Base-by-base conservation (phyloP, 208 protist species). In the Acanthamoeba rhysodes region DNA sequence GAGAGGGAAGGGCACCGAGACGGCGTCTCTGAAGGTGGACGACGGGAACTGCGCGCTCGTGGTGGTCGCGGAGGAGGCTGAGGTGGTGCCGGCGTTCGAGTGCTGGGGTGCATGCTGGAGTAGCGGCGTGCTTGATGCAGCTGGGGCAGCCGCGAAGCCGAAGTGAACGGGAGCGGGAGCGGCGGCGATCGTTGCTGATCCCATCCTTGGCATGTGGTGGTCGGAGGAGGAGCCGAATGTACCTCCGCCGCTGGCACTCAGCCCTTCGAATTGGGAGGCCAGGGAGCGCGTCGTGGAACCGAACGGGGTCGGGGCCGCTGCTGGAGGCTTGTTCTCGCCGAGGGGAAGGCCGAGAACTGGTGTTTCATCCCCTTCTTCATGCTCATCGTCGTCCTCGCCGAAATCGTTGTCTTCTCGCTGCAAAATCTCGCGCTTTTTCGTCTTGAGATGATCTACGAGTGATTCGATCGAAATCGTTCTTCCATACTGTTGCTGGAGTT, bases 351-450 rank as follows among this genome's bases (percentile, higher is more conserved):
- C 32, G 32, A 45, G 50, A n/a, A 48, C 55, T 12, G 55, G 32
- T 2, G 27, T 66, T 68, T 90, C 48, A 24, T 22, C 85, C 10
- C 64, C 85, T 29, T 92, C 85, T 45, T 92, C 85, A 22, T 76
- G 41, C 37, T 92, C 85, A 53, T 92, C 85, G 27, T 92, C 85
- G 34, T 76, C 59, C 9, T 72, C 48, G 10, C 59, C 55, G 34
- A 66, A 76, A 92, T 92, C 85, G 59, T n/a, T 72, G 24, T 92
- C 85, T 2, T 92, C 85, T 18, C 37, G 18, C 37, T 68, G 55
- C 41, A 66, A 34, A 22, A 92, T 92, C 29, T 92, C 85, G 18
- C 85, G 85, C n/a, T 92, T 92, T 34, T 92, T 92, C 24, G 55
- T 72, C 55, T 72, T 68, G 4, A 92, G 37, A 45, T 92, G 64